Evolutionary conservation across 805 yeast genomes (phyloP), one percentile per base, ranked within the genome.

Genomic region (Yamadazyma olivae): DNA sequence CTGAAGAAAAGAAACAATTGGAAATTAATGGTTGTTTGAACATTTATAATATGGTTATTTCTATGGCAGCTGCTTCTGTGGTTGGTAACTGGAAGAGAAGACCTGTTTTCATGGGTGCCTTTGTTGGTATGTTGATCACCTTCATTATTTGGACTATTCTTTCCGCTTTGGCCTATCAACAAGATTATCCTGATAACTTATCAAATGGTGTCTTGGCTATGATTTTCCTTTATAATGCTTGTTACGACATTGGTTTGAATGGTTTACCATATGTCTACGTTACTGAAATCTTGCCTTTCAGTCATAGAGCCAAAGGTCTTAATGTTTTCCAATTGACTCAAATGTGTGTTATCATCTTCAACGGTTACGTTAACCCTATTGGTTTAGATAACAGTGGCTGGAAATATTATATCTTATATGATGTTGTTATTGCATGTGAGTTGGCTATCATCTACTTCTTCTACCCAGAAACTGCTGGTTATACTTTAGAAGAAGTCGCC

Each of bases 1-100:
- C 72, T 32, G 61, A 59, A 8, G 56, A 62, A 20, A 53, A 52
- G 34, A 53, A 57, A 31, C 75, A 75, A 51, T 61, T 74, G 35
- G 50, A 67, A 30, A 66, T 75, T 50, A 75, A 75, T 51, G 77
- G 74, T 39, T 67, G 70, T 35, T 59, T 74, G 40, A 67, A 63
- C 64, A 55, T 69, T 37, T 72, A 62, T 53, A 71, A 71, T 58
- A 62, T 66, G 40, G 62, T 53, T 13, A 42, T 54, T 27, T 45
- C 61, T 6, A 22, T 37, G 20, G 32, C 38, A 8, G 43, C 45
- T 36, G 52, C 57, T 8, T 28, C 40, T 10, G 34, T 43, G 12
- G 32, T 41, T 13, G 27, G 32, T 19, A 29, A 23, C 8, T 54
- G 56, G 41, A 56, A 46, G 33, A 46, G 64, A 43, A 51, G 61